Evolutionary conservation across 768 basidiomycete genomes (phyloP).

Genomic region (Mycena rosella): DNA sequence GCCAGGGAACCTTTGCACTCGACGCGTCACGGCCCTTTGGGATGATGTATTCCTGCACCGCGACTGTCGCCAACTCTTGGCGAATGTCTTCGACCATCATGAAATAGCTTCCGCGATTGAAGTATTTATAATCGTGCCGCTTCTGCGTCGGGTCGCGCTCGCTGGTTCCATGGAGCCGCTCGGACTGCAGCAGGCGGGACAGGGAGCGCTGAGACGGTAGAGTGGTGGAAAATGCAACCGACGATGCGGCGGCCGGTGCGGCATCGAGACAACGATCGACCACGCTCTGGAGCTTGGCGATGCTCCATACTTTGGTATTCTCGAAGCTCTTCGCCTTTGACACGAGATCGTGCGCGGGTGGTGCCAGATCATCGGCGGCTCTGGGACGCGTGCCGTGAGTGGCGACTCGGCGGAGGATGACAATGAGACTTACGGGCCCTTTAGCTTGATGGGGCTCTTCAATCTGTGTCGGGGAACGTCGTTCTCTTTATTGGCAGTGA

Average conservation of each 20-base stretch:
- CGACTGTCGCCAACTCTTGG: slow-evolving; percentile 86
- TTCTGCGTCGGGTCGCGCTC: slow-evolving; percentile 94
- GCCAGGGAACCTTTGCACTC: slow-evolving; percentile 76
- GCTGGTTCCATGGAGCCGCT: slow-evolving; percentile 86
- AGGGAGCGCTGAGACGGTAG: slow-evolving; percentile 59
- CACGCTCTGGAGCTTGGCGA: slow-evolving; percentile 78
- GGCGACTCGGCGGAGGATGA: background rate
- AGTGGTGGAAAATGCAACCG: slow-evolving; percentile 43
- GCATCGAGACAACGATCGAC: slow-evolving; percentile 72
- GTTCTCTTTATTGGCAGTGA: slow-evolving; percentile 76
- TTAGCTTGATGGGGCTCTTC: slow-evolving; percentile 77
- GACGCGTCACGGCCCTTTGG: slow-evolving; percentile 64
- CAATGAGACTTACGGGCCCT: slow-evolving; percentile 61
- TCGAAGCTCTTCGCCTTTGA: slow-evolving; percentile 76
- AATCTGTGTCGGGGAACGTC: slow-evolving; percentile 48
- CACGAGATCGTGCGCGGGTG: slow-evolving; percentile 56
- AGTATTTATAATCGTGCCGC: slow-evolving; percentile 91
- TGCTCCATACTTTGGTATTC: slow-evolving; percentile 88
- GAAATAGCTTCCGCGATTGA: slow-evolving; percentile 79
- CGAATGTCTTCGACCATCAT: slow-evolving; percentile 93
- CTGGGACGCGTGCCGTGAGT: slow-evolving; percentile 38
- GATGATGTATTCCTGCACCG: slow-evolving; percentile 83
- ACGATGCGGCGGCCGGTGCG: slow-evolving; percentile 39
- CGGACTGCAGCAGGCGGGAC: slow-evolving; percentile 78
- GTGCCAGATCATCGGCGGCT: slow-evolving; percentile 45